Evolutionary conservation across 331 rosid genomes (phyloP), one percentile per base, ranked within the genome.

Genomic region (Telfairia occidentalis): DNA sequence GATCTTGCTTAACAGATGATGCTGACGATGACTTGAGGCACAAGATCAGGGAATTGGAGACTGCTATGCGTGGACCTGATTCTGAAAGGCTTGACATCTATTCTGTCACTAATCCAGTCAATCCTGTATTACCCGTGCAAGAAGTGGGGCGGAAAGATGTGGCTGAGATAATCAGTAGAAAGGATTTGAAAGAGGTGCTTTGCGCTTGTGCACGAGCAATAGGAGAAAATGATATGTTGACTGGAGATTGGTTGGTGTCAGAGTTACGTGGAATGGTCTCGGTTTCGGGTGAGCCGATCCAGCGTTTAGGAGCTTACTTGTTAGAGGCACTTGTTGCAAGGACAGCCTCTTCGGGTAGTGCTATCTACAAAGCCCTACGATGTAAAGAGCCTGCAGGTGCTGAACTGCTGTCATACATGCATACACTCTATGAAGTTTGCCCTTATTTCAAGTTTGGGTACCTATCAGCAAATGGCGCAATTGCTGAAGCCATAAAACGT

Each of bases 401-500:
- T 3, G 96, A 92, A 74, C 84, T 92, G 38, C 90, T 92, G 34
- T 86, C 98, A 9, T 82, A 89, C 77, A 92, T 92, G 98, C 92
- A 89, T 67, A 21, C 81, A 26, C 92, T 92, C 45, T 92, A 86
- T 73, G 98, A 92, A 79, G 58, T 90, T 59, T 86, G 90, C 57
- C 98, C 98, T 46, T 90, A 83, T 79, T 85, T 92, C 83, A 92
- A 92, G 76, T 90, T 92, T 54, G 98, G 98, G 0, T 90, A 89
- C 67, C 82, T 92, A 90, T 89, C 98, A 13, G 98, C 97, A 32
- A 90, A 92, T 79, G 98, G 98, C 46, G 92, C 91, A 38, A 92
- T 92, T 71, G 98, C 96, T 29, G 97, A 92, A 81, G 92, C 92
- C 5, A 60, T 85, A 53, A 90, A 84, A 81, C 87, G 81, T 23